Conservation (phyloP, 352 stramenopile genomes). For the Globisporangium nunn region DNA sequence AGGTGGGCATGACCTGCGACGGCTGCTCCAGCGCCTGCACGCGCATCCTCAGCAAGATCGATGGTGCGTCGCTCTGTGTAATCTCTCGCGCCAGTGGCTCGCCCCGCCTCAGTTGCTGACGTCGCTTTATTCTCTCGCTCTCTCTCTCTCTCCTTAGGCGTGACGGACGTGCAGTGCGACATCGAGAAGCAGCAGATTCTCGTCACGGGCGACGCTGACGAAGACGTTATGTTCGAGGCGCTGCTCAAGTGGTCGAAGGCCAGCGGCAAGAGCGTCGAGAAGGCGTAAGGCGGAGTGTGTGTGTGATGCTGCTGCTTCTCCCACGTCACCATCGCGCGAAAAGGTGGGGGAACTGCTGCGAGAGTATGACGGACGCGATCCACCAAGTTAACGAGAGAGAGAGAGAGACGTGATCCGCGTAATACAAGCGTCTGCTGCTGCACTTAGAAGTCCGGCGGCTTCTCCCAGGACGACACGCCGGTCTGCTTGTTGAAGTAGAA, state of each 20-base stretch:
- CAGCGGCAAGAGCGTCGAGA: constrained; percentile 81
- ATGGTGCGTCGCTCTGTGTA: constrained; percentile 32
- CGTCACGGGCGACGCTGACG: constrained; percentile 69
- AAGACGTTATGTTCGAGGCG: constrained; percentile 73
- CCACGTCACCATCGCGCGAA: not conserved
- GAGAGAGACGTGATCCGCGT: not conserved
- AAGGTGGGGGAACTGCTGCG: not conserved
- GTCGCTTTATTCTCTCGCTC: not conserved
- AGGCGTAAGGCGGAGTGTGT: constrained; percentile 32
- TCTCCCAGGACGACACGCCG: constrained; percentile 73
- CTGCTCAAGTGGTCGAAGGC: constrained; percentile 87
- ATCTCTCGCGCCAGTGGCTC: too few relatives aligned
- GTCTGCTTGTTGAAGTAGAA: constrained; percentile 89
- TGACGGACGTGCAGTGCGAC: constrained; percentile 79
- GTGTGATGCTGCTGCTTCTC: not conserved
- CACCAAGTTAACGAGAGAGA: not conserved
- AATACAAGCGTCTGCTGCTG: not conserved
- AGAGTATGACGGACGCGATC: not conserved
- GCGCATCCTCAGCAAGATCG: constrained; percentile 87
- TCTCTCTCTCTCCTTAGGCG: constrained; percentile 27
- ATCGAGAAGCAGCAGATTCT: constrained; percentile 86
- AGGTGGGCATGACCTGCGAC: constrained; percentile 88
- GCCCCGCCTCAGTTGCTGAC: not conserved
- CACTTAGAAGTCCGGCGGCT: constrained; percentile 43
- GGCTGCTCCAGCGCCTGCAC: constrained; percentile 86